Percentiles rank a stretch among this genome's conserved stretches.
phyloP scores from a whole-genome alignment of 2,329 filamentous ascomycete species.

The Penicillium sumatraense region DNA sequence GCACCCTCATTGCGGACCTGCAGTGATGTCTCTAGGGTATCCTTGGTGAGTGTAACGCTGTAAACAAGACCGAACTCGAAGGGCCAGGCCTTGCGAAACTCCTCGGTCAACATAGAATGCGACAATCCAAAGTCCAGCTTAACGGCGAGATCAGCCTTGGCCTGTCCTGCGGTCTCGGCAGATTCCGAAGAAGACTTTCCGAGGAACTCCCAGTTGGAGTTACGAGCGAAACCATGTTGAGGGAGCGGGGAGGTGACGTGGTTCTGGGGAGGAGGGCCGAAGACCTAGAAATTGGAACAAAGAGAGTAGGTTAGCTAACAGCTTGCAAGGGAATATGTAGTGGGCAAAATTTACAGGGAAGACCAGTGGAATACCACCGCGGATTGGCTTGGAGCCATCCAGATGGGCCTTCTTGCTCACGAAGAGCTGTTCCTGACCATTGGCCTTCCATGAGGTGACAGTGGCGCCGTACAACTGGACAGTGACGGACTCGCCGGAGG shows the following conservation, averaged over 20 bases:
- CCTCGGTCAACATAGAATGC: slow-evolving; percentile 69
- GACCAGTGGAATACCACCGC: slow-evolving; percentile 89
- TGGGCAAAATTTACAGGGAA: slow-evolving; percentile 72
- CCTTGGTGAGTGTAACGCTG: slow-evolving; percentile 80
- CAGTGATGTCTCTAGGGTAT: slow-evolving; percentile 77
- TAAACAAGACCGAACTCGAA: slow-evolving; percentile 90
- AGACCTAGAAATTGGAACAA: slow-evolving; percentile 60
- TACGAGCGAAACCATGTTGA: slow-evolving; percentile 94
- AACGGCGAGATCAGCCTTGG: slow-evolving; percentile 66
- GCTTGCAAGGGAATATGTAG: not conserved
- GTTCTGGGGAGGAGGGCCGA: slow-evolving; percentile 78
- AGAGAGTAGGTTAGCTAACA: slow-evolving; percentile 21
- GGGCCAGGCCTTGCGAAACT: slow-evolving; percentile 75
- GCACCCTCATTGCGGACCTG: slow-evolving; percentile 87
- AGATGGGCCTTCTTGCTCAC: slow-evolving; percentile 78
- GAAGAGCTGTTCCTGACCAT: slow-evolving; percentile 82
- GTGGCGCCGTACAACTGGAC: slow-evolving; percentile 91
- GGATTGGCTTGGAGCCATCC: slow-evolving; percentile 86
- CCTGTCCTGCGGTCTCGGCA: slow-evolving; percentile 13
- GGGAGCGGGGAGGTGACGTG: slow-evolving; percentile 78
- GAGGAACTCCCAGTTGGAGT: slow-evolving; percentile 88
- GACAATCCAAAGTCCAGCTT: slow-evolving; percentile 97
- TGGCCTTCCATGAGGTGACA: slow-evolving; percentile 87
- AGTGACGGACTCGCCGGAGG: slow-evolving; percentile 83
- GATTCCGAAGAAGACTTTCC: slow-evolving; percentile 51